Base-by-base conservation (phyloP, 768 basidiomycete species). In the Amanita brunnescens region DNA sequence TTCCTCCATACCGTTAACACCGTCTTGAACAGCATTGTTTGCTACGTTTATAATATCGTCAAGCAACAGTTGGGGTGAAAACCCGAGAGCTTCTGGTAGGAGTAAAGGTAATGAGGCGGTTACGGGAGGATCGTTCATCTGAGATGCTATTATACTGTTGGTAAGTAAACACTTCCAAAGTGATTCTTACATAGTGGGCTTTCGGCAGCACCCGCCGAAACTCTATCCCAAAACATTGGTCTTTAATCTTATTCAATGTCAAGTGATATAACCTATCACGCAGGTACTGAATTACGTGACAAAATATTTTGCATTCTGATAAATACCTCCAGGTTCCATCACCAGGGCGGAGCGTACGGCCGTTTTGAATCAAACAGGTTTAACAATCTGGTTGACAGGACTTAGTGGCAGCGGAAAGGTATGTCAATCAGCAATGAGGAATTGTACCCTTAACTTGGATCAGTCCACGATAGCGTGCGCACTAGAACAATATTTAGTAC, bases 371-470 rank as follows among this genome's bases (percentile, higher is more conserved):
- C 95, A 98, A 64, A 85, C 78, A 56, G 95, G 95, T 18, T 78
- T 85, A 4, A 98, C 95, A 0, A 80, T 98, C 64, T 99, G 96
- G 96, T 69, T 99, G 53, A 99, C 96, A 6, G 96, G 96, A 5
- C 79, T 98, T 14, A 93, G 91, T 61, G 94, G 88, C 6, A 92
- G 89, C 63, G 94, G 94, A 46, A 97, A 96, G 80, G 93, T 91
- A 37, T 48, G 47, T 9, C 29, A 21, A 24, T 26, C 42, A 49
- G 13, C 50, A 18, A 20, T n/a, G 34, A 21, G 46, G 10, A 38
- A 44, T 18, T 33, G 34, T 16, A 13, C 47, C 29, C 51, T 26
- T 20, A n/a, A 20, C 13, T 21, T 18, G 29, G 12, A 24, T 5
- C 12, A 26, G 92, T 97, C 93, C 5, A 98, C 95, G 23, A 90